Evolutionary conservation across 345 rosid species (phyloP).

Genomic region (Populus ilicifolia): DNA sequence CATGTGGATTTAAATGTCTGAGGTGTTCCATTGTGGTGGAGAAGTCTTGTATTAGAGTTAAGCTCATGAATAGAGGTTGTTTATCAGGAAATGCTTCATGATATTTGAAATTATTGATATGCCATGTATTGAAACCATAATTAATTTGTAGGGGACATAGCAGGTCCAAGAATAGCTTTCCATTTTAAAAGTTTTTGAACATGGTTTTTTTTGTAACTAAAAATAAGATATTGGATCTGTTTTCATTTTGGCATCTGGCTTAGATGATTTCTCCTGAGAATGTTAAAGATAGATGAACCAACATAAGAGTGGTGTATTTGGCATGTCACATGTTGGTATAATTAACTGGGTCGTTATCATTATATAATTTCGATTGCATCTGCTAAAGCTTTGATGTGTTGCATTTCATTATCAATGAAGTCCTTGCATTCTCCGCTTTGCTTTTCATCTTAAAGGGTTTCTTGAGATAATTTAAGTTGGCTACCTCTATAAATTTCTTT

Average conservation of each 20-base stretch:
- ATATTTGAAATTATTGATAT: background rate
- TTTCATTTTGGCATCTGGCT: background rate
- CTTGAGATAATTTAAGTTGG: conserved; percentile 4
- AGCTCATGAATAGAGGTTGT: background rate
- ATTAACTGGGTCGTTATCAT: background rate
- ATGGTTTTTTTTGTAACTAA: background rate
- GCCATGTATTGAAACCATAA: background rate
- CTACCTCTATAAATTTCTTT: background rate
- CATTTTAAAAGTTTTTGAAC: background rate
- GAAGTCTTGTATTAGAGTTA: background rate
- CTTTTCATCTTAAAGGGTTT: background rate
- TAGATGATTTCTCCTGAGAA: background rate
- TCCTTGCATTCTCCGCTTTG: background rate
- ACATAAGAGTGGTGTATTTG: background rate
- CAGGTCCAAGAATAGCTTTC: background rate
- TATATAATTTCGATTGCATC: background rate
- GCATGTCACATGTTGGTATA: background rate
- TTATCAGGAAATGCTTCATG: background rate
- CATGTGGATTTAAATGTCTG: background rate
- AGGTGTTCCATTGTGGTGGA: background rate
- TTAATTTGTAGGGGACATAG: background rate
- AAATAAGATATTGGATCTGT: background rate
- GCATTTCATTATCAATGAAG: background rate
- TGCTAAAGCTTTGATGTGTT: background rate
- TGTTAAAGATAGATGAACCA: background rate